Percentiles rank a stretch among this genome's conserved stretches.
Conservation (phyloP, 495 filamentous ascomycete species). For the Aspergillus sclerotiicarbonarius region DNA sequence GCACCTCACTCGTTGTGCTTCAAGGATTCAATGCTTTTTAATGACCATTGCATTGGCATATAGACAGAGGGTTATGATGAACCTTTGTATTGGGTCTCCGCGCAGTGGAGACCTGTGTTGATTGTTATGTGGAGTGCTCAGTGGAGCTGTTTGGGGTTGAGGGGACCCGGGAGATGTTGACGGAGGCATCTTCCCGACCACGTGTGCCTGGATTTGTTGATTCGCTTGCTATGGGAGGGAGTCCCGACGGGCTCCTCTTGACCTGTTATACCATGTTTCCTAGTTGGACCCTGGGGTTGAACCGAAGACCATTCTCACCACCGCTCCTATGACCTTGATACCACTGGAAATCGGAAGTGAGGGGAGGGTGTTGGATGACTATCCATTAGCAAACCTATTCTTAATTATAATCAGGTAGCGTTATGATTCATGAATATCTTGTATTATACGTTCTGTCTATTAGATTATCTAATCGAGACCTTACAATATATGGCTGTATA, state of each 20-base stretch:
- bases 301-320: not conserved
- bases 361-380: not conserved
- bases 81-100: conserved; percentile 17
- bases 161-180: not conserved
- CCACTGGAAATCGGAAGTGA: not conserved
- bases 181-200: not conserved
- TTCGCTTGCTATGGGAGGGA: conserved; percentile 10
- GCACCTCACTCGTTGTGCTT: conserved; percentile 49
- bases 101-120: conserved; percentile 5
- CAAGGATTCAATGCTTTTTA: conserved; percentile 26
- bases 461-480: not conserved
- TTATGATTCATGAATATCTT: conserved; percentile 23
- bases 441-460: not conserved
- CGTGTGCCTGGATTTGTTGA: not conserved
- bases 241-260: not conserved
- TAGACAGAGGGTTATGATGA: conserved; percentile 28
- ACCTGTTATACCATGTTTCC: not conserved
- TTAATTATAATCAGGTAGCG: conserved; percentile 24
- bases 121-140: not conserved
- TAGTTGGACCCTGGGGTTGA: not conserved
- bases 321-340: not conserved
- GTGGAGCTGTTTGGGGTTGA: not conserved
- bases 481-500: no score
- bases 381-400: conserved; percentile 8
- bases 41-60: conserved; percentile 44